Base-by-base conservation (phyloP, 1,139 yeast species). In the Candida pseudoviswanathii region DNA sequence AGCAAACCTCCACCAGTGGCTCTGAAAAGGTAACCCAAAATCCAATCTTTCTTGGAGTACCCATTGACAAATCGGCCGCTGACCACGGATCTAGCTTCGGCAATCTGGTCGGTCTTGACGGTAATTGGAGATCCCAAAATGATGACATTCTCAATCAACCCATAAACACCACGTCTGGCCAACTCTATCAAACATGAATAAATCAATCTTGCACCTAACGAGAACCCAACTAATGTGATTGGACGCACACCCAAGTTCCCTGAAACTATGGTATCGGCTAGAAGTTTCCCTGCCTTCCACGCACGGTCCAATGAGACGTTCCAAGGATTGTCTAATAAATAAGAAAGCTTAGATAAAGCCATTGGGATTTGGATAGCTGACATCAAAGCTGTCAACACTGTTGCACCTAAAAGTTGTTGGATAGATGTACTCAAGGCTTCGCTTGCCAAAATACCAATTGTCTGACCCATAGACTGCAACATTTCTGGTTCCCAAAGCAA, bases 401-500 rank as follows among this genome's bases (percentile, higher is more conserved):
- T 95, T 6, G 92, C 91, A 43, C 99, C 99, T 43, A 95, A 75
- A 46, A 95, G 87, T 65, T 94, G 99, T 70, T 95, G 99, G 43
- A 95, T 86, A 3, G 97, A 89, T 56, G 94, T 94, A 0, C 96
- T 84, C 49, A 95, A 76, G 0, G 96, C 95, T 66, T 95, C 99
- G 41, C 95, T 88, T 0, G 99, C 99, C 51, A 95, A 77, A 60
- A 95, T 92, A 54, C 84, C 83, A 55, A 95, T 92, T 0, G 99
- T 95, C 65, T 94, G 97, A 61, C 99, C 99, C 82, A 90, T 91
- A 45, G 96, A 89, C 54, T 84, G 88, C 60, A 95, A 81, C 96
- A 95, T 89, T 59, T 95, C 99, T 0, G 99, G 99, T 66, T 95
- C 99, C 99, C 99, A 95, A 44, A 89, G 72, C 11, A 95, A 75